A percentile compares a stretch with the other conserved stretches of the same genome.
Conservation (phyloP, 371 early-diverging fungal genomes). For the Mortierella sp. region DNA sequence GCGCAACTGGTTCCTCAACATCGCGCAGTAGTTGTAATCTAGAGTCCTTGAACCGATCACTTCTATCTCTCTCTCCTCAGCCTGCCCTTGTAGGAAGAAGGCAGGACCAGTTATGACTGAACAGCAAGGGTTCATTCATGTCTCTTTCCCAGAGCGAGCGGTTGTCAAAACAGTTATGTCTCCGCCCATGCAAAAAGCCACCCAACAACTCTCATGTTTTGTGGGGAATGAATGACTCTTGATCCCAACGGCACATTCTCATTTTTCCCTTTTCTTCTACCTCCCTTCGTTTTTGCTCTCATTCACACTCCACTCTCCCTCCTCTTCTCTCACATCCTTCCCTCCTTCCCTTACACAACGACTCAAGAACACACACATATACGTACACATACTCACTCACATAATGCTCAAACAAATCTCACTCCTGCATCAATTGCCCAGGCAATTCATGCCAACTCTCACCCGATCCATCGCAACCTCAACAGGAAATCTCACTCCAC, state of each 20-base stretch:
- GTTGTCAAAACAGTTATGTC: no score
- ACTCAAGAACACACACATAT: not conserved
- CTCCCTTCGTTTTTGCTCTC: not conserved
- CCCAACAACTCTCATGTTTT: not conserved
- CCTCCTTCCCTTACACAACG: not conserved
- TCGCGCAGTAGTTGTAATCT: no score
- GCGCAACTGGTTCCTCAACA: no score
- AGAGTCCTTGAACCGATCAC: no score
- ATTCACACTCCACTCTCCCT: not conserved
- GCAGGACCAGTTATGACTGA: no score
- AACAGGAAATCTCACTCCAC: constrained; percentile 12
- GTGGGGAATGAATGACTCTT: not conserved
- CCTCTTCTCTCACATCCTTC: constrained; percentile 4
- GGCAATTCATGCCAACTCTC: not conserved
- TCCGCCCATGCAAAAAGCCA: no score
- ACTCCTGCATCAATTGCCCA: constrained; percentile 6
- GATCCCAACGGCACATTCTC: no score
- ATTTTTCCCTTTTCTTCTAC: not conserved
- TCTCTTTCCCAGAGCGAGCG: no score
- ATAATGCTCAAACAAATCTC: not conserved
- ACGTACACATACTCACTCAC: not conserved
- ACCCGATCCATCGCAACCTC: constrained; percentile 16
- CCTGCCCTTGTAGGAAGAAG: no score
- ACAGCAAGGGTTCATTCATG: no score
- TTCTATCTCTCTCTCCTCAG: no score